Base-by-base conservation (phyloP, 495 filamentous ascomycete species). In the Usnea hakonensis region DNA sequence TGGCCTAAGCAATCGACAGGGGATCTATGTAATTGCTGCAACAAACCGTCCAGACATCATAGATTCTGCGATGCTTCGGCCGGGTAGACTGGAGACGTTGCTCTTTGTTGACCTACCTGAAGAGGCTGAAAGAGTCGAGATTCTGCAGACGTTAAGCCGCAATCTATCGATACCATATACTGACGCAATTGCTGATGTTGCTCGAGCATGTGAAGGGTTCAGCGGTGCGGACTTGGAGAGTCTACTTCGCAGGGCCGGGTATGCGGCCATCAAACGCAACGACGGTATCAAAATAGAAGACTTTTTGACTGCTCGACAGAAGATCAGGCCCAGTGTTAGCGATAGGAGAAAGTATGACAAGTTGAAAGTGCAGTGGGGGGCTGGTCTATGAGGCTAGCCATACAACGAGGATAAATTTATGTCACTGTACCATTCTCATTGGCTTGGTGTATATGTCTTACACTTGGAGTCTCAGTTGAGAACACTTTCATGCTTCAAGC, bases 11-110 rank as follows among this genome's bases (percentile, higher is more conserved):
- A 87, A 84, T 60, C 85, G 95, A 19, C 78, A 82, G 46, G 93
- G 95, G 4, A 93, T 98, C 67, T 97, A 95, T 72, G 89, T 98
- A 33, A 88, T 98, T 63, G 94, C 90, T 17, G 94, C 94, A 1
- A 97, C 95, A 5, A 98, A 98, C 70, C 76, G 94, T 1, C 93
- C 93, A 3, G 94, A 98, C 69, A 95, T 96, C 70, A 97, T 98
- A 68, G 94, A 98, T 70, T 85, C 89, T 2, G 94, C 94, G 8
- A 97, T 98, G 85, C 83, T 96, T 16, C 86, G 94, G 3, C 93
- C 94, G 0, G 94, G 94, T 16, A 85, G 94, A 46, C 81, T 98
- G 4, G 95, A 92, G 64, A 95, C 89, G 3, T 83, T 88, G 26
- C 82, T 97, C 43, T 97, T 93, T 69, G 90, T 98, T 54, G 94